These are phyloP conservation scores for Cupressus sempervirens DNA, from an alignment of 75 land plant species.

Conservation along the genomic window DNA sequence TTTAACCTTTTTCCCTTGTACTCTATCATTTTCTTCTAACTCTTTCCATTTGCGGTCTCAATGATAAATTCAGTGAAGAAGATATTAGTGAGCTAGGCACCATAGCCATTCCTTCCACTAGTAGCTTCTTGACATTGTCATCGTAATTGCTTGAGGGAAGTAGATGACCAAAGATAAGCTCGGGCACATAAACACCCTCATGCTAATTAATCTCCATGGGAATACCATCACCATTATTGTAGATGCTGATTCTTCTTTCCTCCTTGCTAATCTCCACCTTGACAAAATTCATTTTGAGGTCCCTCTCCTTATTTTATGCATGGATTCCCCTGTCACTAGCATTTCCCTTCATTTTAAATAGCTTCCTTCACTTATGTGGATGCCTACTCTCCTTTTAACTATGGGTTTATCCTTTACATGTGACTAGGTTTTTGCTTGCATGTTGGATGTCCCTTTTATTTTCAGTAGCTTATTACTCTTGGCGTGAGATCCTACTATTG, in stretches of 20 bases:
- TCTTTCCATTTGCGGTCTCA: conserved; percentile 91
- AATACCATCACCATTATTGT: conserved; percentile 91
- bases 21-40: conserved; percentile 70
- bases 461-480: too few species aligned
- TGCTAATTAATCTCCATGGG: conserved; percentile 92
- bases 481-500: too few species aligned
- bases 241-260: conserved; percentile 68
- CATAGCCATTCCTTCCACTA: conserved; percentile 94
- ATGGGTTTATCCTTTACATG: too few species aligned
- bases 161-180: conserved; percentile 94
- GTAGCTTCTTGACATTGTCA: conserved; percentile 90
- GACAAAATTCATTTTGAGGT: conserved; percentile 75
- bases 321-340: too few species aligned
- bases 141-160: conserved; percentile 96
- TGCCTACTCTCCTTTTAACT: too few species aligned
- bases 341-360: too few species aligned
- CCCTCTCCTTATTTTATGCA: conserved; percentile 98
- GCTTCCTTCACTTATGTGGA: too few species aligned
- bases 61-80: conserved; percentile 94
- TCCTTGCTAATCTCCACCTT: conserved; percentile 73
- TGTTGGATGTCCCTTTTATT: too few species aligned
- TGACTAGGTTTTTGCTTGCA: too few species aligned
- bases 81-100: conserved; percentile 84
- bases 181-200: conserved; percentile 97
- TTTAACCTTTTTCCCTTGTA: too few species aligned